Evolutionary conservation across 495 filamentous ascomycete genomes (phyloP).

Genomic region (Penicillium mononematosum): DNA sequence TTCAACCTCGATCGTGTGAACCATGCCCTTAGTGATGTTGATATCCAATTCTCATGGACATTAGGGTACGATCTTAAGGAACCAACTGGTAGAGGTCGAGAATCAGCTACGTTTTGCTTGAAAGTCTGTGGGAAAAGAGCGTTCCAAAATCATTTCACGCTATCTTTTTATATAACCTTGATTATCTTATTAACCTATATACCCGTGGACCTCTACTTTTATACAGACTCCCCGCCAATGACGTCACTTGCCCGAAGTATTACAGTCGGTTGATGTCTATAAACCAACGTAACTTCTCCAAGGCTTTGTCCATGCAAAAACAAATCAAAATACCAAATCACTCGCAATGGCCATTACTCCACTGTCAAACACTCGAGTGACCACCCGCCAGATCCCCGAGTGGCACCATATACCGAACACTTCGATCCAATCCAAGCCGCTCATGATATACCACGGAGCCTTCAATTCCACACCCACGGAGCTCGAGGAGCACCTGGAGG

Average conservation of each 20-base stretch:
- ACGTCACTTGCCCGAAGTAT: not conserved
- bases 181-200: not conserved
- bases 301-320: slow-evolving; percentile 4
- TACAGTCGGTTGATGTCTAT: slow-evolving; percentile 1
- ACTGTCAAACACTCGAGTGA: slow-evolving; percentile 50
- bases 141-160: too few species aligned
- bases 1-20: too few species aligned
- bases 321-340: not conserved
- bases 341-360: slow-evolving; percentile 40
- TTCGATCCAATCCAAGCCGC: slow-evolving; percentile 59
- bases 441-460: slow-evolving; percentile 59
- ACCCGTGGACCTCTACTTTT: too few species aligned
- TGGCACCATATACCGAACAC: slow-evolving; percentile 63
- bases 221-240: slow-evolving; percentile 9
- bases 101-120: too few species aligned
- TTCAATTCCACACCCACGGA: slow-evolving; percentile 48
- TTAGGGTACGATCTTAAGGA: too few species aligned
- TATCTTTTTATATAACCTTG: not conserved
- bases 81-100: too few species aligned
- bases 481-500: slow-evolving; percentile 54
- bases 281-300: not conserved
- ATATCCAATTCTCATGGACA: too few species aligned
- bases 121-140: too few species aligned
- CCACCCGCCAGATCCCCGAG: slow-evolving; percentile 57
- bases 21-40: too few species aligned